Percentiles rank a stretch among this genome's conserved stretches.
Conservation (phyloP, 2,329 filamentous ascomycete species). For the Incumbomyces delicatus region DNA sequence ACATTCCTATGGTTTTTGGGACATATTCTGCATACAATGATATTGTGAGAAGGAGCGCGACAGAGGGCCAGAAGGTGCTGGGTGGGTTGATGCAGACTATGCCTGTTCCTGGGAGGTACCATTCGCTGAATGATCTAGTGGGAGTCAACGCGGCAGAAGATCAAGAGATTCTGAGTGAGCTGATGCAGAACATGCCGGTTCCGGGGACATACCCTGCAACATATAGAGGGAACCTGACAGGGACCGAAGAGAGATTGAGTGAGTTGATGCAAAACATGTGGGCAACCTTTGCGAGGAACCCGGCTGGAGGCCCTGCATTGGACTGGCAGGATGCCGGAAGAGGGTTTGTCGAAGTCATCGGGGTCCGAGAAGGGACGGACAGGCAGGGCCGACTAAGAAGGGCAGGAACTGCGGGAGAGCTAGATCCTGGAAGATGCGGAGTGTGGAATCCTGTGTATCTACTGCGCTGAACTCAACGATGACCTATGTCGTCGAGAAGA, state of each 20-base stretch:
- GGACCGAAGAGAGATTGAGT: slow-evolving; percentile 9
- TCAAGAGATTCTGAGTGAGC: slow-evolving; percentile 11
- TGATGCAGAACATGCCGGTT: slow-evolving; percentile 19
- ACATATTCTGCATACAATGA: slow-evolving; percentile 17
- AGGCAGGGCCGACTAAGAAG: neutral
- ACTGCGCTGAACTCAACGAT: no score
- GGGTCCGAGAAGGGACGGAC: neutral
- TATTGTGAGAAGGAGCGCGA: no score
- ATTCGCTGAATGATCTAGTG: no score
- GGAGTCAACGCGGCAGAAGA: neutral
- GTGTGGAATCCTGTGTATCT: neutral
- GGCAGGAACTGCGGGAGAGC: neutral
- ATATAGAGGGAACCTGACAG: slow-evolving; percentile 9
- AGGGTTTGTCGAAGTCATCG: neutral
- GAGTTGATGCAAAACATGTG: slow-evolving; percentile 19
- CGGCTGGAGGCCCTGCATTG: neutral
- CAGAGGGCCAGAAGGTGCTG: no score
- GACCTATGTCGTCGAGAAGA: no score
- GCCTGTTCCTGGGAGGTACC: no score
- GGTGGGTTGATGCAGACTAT: slow-evolving; percentile 20
- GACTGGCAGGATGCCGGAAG: neutral
- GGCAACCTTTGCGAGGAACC: slow-evolving; percentile 5
- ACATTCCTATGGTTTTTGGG: slow-evolving; percentile 25
- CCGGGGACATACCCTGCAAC: slow-evolving; percentile 19
- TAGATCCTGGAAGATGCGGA: neutral